A percentile compares a stretch with the other conserved stretches of the same genome.
These are phyloP conservation scores for Scutellaria minor DNA, from an alignment of 257 asterid species.

Conservation along the genomic window DNA sequence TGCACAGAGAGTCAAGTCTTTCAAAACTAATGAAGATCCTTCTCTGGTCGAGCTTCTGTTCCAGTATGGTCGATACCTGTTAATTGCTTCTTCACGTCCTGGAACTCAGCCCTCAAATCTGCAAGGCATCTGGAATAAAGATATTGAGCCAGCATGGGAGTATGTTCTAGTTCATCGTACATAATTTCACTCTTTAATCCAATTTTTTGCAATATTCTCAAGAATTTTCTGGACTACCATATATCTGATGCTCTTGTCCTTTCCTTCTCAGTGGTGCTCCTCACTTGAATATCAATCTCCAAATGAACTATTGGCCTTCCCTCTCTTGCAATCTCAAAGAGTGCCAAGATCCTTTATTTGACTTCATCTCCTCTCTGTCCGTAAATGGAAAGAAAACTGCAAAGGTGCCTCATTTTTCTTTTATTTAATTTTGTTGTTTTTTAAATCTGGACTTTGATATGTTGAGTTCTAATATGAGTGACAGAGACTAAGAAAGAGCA, in stretches of 20 bases:
- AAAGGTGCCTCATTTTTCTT: conserved; percentile 43
- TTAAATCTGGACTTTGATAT: not conserved
- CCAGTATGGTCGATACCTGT: conserved; percentile 78
- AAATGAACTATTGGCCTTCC: conserved; percentile 89
- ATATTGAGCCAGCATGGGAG: conserved; percentile 76
- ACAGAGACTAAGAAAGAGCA: not conserved
- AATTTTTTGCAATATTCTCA: not conserved
- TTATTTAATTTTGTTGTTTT: conserved; percentile 3
- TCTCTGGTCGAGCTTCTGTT: conserved; percentile 72
- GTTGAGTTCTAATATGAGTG: conserved; percentile 9
- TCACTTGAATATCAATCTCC: conserved; percentile 85
- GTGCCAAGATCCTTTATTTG: conserved; percentile 80
- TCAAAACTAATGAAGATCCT: conserved; percentile 71
- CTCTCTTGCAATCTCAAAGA: conserved; percentile 75
- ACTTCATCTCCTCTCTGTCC: conserved; percentile 64
- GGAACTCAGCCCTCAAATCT: conserved; percentile 76
- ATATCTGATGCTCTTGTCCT: conserved; percentile 20
- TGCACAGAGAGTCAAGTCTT: conserved; percentile 66
- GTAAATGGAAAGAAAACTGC: conserved; percentile 73
- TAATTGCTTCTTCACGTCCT: conserved; percentile 78
- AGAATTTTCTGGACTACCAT: not conserved
- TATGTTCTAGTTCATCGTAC: conserved; percentile 42
- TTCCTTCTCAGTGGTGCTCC: conserved; percentile 65
- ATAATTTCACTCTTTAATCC: conserved; percentile 11
- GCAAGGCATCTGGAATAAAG: conserved; percentile 86